phyloP scores from a whole-genome alignment of 169 alveolate species.

The Eimeria zaria region DNA sequence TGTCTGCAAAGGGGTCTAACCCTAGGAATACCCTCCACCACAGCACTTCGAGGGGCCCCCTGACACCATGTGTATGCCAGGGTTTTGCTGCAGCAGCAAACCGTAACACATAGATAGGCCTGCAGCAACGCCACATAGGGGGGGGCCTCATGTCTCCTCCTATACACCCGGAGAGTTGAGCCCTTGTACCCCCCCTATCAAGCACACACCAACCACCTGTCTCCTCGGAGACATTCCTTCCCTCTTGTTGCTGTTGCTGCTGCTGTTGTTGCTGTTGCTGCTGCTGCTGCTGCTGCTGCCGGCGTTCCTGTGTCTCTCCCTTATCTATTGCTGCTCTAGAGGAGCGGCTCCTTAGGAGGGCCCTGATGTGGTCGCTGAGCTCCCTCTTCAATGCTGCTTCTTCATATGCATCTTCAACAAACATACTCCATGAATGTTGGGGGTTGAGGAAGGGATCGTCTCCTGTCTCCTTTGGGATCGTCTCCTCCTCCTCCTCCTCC shows the following conservation, averaged over 20 bases:
- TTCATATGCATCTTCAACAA: background rate
- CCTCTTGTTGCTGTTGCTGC: conserved; percentile 14
- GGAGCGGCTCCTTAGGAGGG: conserved; percentile 1
- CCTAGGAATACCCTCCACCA: conserved; percentile 7
- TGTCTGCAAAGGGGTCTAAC: conserved; percentile 8
- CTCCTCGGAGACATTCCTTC: too few relatives aligned
- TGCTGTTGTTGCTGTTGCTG: background rate
- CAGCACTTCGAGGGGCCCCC: conserved; percentile 4
- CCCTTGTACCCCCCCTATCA: too few relatives aligned
- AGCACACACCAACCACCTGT: too few relatives aligned
- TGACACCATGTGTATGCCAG: background rate
- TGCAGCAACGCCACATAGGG: background rate
- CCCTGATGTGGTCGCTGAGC: background rate
- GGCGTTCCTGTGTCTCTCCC: background rate
- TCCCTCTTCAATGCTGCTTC: background rate
- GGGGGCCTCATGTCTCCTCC: background rate
- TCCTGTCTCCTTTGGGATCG: background rate
- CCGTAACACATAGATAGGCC: background rate
- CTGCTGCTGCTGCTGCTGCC: conserved; percentile 26
- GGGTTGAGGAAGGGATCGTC: background rate
- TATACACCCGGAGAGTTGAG: too few relatives aligned
- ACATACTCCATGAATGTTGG: background rate
- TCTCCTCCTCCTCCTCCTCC: background rate
- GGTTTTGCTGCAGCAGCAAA: background rate
- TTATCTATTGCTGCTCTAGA: background rate